Evolutionary conservation across 192 early-diverging fungal genomes (phyloP).

Genomic region (Thamnidium elegans): DNA sequence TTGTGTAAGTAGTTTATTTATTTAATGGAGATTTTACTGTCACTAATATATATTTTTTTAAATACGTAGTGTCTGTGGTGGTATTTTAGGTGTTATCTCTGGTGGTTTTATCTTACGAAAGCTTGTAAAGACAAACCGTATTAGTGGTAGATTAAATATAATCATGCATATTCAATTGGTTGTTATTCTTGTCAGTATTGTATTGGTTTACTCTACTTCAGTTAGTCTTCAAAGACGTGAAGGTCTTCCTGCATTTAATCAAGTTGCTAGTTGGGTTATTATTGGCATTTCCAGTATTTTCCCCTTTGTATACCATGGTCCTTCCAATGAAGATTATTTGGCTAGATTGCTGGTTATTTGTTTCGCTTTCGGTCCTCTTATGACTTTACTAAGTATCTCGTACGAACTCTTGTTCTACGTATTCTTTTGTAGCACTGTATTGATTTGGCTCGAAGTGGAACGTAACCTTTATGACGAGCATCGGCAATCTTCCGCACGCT

Average conservation of each 20-base stretch:
- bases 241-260: slow-evolving; percentile 70
- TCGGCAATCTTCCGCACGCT: slow-evolving; percentile 14
- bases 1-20: too few relatives aligned
- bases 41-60: too few relatives aligned
- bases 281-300: slow-evolving; percentile 57
- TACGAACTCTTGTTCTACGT: slow-evolving; percentile 91
- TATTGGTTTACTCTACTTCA: slow-evolving; percentile 63
- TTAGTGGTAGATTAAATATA: slow-evolving; percentile 2
- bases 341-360: slow-evolving; percentile 80
- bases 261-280: slow-evolving; percentile 62
- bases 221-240: slow-evolving; percentile 52
- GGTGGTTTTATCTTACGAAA: slow-evolving; percentile 28
- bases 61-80: slow-evolving; percentile 18
- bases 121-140: slow-evolving; percentile 1
- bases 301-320: slow-evolving; percentile 60
- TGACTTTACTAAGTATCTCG: slow-evolving; percentile 85
- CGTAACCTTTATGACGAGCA: slow-evolving; percentile 41
- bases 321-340: slow-evolving; percentile 69
- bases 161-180: slow-evolving; percentile 11
- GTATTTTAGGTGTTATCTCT: slow-evolving; percentile 43
- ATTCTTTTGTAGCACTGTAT: slow-evolving; percentile 66
- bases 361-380: slow-evolving; percentile 83
- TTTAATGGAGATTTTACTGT: slow-evolving; percentile 4
- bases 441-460: slow-evolving; percentile 81
- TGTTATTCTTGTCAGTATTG: slow-evolving; percentile 51